These are phyloP conservation scores for Arthrobotrys pseudoclavata DNA, from an alignment of 2,329 filamentous ascomycete species.

Conservation along the genomic window DNA sequence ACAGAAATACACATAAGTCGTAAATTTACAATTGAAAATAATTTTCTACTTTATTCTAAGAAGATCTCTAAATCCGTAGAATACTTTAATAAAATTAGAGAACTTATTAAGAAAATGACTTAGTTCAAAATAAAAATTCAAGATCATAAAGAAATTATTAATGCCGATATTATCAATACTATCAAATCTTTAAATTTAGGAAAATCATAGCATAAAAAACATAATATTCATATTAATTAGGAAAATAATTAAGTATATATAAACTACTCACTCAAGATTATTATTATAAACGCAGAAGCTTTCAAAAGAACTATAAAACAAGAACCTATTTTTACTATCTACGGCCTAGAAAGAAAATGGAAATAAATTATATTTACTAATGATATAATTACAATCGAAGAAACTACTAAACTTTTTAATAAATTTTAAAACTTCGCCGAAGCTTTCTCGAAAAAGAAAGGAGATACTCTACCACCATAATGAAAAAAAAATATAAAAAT, in stretches of 20 bases:
- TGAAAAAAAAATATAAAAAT: conserved; percentile 13
- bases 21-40: conserved; percentile 26
- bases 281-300: background rate
- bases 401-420: conserved; percentile 3
- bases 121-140: conserved; percentile 24
- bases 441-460: conserved; percentile 1
- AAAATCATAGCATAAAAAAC: conserved; percentile 5
- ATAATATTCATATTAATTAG: conserved; percentile 9
- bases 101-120: conserved; percentile 22
- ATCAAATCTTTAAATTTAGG: conserved; percentile 15
- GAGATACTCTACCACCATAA: background rate
- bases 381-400: conserved; percentile 10
- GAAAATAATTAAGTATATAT: conserved; percentile 16
- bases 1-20: conserved; percentile 4
- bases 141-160: conserved; percentile 20
- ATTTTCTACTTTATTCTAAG: conserved; percentile 18
- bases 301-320: conserved; percentile 25
- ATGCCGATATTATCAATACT: conserved; percentile 10
- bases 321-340: conserved; percentile 2
- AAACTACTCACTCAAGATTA: conserved; percentile 26
- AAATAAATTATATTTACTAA: conserved; percentile 24
- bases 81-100: conserved; percentile 15
- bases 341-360: conserved; percentile 1
- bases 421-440: background rate
- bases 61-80: conserved; percentile 1